Base-by-base conservation (phyloP, 768 basidiomycete species). In the Panellus pusillus region DNA sequence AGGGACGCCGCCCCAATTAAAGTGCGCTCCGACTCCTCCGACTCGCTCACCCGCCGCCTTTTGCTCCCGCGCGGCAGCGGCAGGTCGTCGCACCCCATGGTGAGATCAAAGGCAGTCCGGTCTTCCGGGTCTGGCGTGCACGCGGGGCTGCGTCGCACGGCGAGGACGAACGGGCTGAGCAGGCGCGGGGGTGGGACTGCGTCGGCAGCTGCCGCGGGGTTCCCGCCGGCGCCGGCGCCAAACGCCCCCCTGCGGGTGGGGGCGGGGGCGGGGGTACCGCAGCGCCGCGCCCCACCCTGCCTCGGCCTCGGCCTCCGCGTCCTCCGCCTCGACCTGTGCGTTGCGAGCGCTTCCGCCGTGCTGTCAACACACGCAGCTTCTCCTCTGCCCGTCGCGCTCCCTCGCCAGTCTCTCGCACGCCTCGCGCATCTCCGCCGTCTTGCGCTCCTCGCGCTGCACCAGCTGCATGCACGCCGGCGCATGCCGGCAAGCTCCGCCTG, bases 381-480 rank as follows among this genome's bases (percentile, higher is more conserved):
- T 68, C 70, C 54, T 68, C 58, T 12, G 69, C 71, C 9, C 53
- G 52, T 74, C 72, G 27, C 73, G 64, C 60, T 74, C 72, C 41
- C 56, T 55, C 55, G 67, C 66, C 36, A 73, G 57, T 29, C 62
- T 54, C n/a, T 67, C 38, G 36, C 71, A 73, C 4, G 71, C 54
- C 4, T 60, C 39, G 31, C 68, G 64, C 55, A 70, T 66, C 49
- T 62, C 57, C 52, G 68, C 66, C 42, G 61, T 61, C 38, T 69
- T 69, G 37, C 68, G 63, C 24, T 70, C 67, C 48, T 74, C 72
- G 19, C 63, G 58, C 15, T 63, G 47, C 9, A 74, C 44, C 4
- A 66, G 65, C 19, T 65, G 60, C 9, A 63, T 58, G 47, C 71
- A 74, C 9, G 68, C 57, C 4, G 66, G 18, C 72, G 68, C 42